phyloP scores from a whole-genome alignment of 2,329 filamentous ascomycete species.

The Sphaerostilbella broomeana region DNA sequence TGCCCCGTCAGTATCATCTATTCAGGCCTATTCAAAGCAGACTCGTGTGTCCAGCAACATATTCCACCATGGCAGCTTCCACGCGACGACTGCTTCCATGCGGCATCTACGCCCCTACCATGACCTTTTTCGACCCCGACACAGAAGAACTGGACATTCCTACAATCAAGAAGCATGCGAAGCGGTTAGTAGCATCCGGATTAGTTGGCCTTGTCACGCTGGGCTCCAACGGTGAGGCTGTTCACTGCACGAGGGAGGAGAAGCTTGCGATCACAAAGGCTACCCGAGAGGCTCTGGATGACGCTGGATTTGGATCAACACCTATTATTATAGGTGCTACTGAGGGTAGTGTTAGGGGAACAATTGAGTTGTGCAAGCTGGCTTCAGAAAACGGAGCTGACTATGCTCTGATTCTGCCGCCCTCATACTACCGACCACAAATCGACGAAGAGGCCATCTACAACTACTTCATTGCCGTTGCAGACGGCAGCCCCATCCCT shows the following conservation, averaged over 20 bases:
- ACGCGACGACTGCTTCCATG: conserved; percentile 57
- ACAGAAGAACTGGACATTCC: conserved; percentile 81
- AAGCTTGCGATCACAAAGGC: conserved; percentile 68
- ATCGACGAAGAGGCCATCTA: conserved; percentile 68
- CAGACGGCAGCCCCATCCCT: conserved; percentile 68
- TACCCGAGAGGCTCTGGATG: conserved; percentile 74
- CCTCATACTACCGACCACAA: conserved; percentile 74
- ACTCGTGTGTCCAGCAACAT: too few relatives aligned
- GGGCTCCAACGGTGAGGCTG: conserved; percentile 87
- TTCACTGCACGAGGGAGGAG: conserved; percentile 74
- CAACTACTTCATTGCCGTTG: conserved; percentile 68
- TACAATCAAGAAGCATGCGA: conserved; percentile 71
- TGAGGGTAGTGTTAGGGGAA: conserved; percentile 74
- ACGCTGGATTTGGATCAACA: conserved; percentile 67
- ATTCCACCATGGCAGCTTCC: conserved; percentile 23
- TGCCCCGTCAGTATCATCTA: not conserved
- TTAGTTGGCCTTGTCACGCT: conserved; percentile 78
- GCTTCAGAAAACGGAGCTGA: conserved; percentile 65
- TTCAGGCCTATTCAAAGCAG: not conserved
- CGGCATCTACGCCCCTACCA: conserved; percentile 81
- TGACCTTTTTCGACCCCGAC: conserved; percentile 81
- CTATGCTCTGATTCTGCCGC: conserved; percentile 72
- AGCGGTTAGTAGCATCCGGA: conserved; percentile 69
- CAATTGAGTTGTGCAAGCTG: conserved; percentile 66
- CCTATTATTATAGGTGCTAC: conserved; percentile 78